Percentiles rank a stretch among this genome's conserved stretches.
These are phyloP conservation scores for Clonostachys solani DNA, from an alignment of 2,329 filamentous ascomycete species.

Conservation along the genomic window DNA sequence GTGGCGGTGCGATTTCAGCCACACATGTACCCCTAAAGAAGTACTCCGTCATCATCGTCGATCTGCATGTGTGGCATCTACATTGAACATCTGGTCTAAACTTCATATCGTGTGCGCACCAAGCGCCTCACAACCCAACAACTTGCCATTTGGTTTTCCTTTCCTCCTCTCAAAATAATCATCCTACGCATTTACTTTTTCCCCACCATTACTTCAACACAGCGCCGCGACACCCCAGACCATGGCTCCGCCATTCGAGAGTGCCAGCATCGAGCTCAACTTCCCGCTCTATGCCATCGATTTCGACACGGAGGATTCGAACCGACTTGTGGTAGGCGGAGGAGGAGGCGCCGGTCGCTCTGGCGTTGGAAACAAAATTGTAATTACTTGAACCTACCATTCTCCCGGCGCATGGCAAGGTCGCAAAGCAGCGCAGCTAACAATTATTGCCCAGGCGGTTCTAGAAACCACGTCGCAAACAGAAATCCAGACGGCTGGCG, in stretches of 20 bases:
- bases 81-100: too few relatives aligned
- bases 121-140: too few relatives aligned
- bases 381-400: conserved; percentile 30
- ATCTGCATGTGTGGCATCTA: too few relatives aligned
- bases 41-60: too few relatives aligned
- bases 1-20: too few relatives aligned
- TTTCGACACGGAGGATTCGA: conserved; percentile 77
- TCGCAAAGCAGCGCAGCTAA: conserved; percentile 4
- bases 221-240: neutral
- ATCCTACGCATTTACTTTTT: too few relatives aligned
- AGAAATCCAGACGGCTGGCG: conserved; percentile 60
- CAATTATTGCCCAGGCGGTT: conserved; percentile 48
- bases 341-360: conserved; percentile 80
- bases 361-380: conserved; percentile 85
- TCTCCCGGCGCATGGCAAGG: neutral
- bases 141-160: too few relatives aligned
- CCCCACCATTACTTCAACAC: too few relatives aligned
- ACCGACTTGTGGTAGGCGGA: conserved; percentile 75
- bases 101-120: too few relatives aligned
- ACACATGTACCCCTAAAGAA: too few relatives aligned
- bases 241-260: conserved; percentile 36
- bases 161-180: too few relatives aligned
- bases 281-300: conserved; percentile 87
- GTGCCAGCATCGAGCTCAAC: conserved; percentile 62
- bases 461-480: conserved; percentile 65